These are phyloP conservation scores for Ceratocystis smalleyi DNA, from an alignment of 2,329 filamentous ascomycete genomes.

Conservation along the genomic window DNA sequence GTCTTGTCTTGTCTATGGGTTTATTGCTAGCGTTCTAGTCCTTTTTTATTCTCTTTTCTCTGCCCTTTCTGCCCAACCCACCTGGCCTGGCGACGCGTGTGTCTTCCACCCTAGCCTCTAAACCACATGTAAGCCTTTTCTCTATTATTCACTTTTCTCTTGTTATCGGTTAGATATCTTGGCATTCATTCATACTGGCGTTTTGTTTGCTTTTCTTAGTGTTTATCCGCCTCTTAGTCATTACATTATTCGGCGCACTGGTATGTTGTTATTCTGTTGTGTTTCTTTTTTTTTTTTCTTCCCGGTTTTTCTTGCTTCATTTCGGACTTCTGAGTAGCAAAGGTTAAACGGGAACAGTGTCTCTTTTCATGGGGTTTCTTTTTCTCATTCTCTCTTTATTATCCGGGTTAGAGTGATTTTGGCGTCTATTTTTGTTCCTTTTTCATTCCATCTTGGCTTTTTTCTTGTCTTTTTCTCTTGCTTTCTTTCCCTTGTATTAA, in stretches of 20 bases:
- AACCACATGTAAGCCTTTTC: slow-evolving; percentile 1
- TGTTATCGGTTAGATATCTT: background rate
- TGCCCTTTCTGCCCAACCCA: background rate
- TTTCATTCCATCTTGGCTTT: slow-evolving; percentile 4
- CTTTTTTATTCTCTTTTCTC: background rate
- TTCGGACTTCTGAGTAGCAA: no score
- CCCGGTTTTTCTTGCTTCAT: background rate
- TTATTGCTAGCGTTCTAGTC: background rate
- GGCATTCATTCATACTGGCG: background rate
- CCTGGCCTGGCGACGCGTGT: background rate
- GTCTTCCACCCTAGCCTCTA: background rate
- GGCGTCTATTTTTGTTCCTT: background rate
- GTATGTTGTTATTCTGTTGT: background rate
- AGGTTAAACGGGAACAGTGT: no score
- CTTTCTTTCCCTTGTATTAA: slow-evolving; percentile 22
- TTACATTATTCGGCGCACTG: background rate
- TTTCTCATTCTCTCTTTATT: background rate
- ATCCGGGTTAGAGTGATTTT: background rate
- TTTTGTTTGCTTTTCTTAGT: background rate
- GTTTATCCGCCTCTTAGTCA: background rate
- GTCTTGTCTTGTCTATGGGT: no score
- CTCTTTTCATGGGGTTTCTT: background rate
- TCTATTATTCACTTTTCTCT: background rate
- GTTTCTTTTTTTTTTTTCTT: background rate
- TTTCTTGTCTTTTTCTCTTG: background rate